Percentiles rank a stretch among this genome's conserved stretches.
phyloP scores from a whole-genome alignment of 768 basidiomycete species.

The Podaxis sp. region DNA sequence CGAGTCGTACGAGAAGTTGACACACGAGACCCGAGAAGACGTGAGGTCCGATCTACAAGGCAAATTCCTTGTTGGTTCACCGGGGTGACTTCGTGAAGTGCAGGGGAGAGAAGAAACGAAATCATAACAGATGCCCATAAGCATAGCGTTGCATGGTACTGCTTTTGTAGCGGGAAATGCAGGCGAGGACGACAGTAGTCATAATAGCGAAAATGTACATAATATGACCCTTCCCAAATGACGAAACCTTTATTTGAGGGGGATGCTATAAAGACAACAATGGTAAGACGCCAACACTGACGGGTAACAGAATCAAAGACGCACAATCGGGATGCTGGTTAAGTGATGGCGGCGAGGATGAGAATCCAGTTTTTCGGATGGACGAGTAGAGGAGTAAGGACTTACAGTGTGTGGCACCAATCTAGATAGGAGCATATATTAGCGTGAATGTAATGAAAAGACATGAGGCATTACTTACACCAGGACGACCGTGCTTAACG shows the following conservation, averaged over 20 bases:
- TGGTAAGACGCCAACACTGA: slow-evolving; percentile 18
- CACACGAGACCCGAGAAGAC: neutral
- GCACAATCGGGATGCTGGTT: slow-evolving; percentile 73
- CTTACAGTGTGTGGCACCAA: slow-evolving; percentile 90
- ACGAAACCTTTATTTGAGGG: slow-evolving; percentile 78
- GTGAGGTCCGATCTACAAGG: neutral
- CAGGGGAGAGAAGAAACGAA: neutral
- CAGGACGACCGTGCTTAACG: slow-evolving; percentile 99
- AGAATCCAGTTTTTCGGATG: slow-evolving; percentile 15
- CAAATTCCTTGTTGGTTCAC: neutral
- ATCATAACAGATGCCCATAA: slow-evolving; percentile 6
- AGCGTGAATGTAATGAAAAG: neutral
- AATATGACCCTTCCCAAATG: neutral
- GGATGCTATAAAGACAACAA: slow-evolving; percentile 55
- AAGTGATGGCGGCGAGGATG: slow-evolving; percentile 1
- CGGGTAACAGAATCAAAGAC: slow-evolving; percentile 26
- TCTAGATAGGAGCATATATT: slow-evolving; percentile 41
- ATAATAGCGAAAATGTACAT: slow-evolving; percentile 13
- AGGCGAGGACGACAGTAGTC: neutral
- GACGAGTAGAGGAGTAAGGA: slow-evolving; percentile 18
- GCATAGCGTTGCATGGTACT: slow-evolving; percentile 15
- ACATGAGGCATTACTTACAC: slow-evolving; percentile 58
- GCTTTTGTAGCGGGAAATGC: slow-evolving; percentile 15
- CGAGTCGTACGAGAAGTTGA: neutral
- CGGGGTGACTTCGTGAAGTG: neutral